Evolutionary conservation across 768 basidiomycete species (phyloP), one percentile per base, ranked within the genome.

Genomic region (Tylopilus subfusipes): DNA sequence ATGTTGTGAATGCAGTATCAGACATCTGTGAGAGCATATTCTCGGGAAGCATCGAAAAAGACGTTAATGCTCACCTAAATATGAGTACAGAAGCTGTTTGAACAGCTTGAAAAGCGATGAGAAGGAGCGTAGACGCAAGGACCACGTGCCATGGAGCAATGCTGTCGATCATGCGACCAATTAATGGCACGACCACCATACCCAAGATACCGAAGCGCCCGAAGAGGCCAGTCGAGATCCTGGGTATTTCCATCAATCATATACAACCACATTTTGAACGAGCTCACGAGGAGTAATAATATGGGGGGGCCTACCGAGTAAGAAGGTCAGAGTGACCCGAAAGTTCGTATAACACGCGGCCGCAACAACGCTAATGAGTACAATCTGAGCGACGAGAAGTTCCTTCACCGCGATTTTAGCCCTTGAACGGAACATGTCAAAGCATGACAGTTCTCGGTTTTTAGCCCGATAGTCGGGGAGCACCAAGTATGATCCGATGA

Each of bases 311-410:
- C 82, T 87, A 10, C 83, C 83, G 6, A 93, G 82, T 18, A 92
- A 72, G 74, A 92, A 94, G 0, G 90, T 92, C 52, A 88, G 68
- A 1, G 86, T 86, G 5, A 86, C 84, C 85, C 84, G 83, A 59
- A 82, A 84, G 57, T 74, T 81, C 18, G 73, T 77, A 16, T 76
- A 84, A 38, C 36, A 38, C 3, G n/a, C 36, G 6, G 18, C 4
- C 14, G 34, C 14, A n/a, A n/a, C 8, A n/a, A 38, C 19, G n/a
- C n/a, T 36, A 16, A 36, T 18, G 16, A 36, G 16, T 16, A 36
- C 12, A 18, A 36, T 36, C 8, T 36, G 34, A 36, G 18, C 34
- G 4, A 36, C 34, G 6, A 36, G 18, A 16, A 16, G 34, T 18
- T 36, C 34, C 34, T 36, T 16, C 2, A 36, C 7, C 16, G 18